Evolutionary conservation across 805 yeast genomes (phyloP).

Genomic region (Cyberlindnera mycetangii): DNA sequence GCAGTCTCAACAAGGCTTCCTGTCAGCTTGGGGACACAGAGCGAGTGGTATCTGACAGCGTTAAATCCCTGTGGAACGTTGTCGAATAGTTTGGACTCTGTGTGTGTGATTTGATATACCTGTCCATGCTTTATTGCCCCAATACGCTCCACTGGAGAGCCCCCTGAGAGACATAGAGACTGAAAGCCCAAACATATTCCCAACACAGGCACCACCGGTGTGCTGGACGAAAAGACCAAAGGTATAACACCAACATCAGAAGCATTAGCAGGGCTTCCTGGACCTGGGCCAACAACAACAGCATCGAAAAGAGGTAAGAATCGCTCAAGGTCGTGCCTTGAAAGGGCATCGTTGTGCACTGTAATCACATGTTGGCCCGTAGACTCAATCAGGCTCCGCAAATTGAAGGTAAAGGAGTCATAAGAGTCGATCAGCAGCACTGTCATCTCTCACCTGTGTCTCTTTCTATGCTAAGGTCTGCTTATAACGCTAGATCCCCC

Average conservation of each 20-base stretch:
- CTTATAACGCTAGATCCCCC: background rate
- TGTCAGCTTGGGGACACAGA: slow-evolving; percentile 43
- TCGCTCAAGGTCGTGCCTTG: slow-evolving; percentile 35
- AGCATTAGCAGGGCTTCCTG: slow-evolving; percentile 75
- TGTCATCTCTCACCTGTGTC: slow-evolving; percentile 31
- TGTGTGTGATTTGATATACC: slow-evolving; percentile 42
- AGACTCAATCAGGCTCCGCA: slow-evolving; percentile 56
- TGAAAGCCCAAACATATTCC: slow-evolving; percentile 97
- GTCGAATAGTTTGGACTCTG: slow-evolving; percentile 37
- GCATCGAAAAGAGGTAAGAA: slow-evolving; percentile 61
- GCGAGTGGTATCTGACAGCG: slow-evolving; percentile 87
- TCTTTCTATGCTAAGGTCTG: background rate
- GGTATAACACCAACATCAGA: slow-evolving; percentile 74
- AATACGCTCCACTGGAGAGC: slow-evolving; percentile 52
- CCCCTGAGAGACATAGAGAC: slow-evolving; percentile 63
- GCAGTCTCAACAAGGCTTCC: slow-evolving; percentile 57
- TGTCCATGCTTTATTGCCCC: slow-evolving; percentile 81
- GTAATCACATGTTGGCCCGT: slow-evolving; percentile 38
- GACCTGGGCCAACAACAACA: slow-evolving; percentile 93
- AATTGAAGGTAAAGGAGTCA: slow-evolving; percentile 90
- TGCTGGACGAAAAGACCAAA: slow-evolving; percentile 40
- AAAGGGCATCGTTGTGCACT: slow-evolving; percentile 35
- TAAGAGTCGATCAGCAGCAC: slow-evolving; percentile 85
- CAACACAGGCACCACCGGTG: slow-evolving; percentile 54
- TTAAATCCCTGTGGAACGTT: slow-evolving; percentile 45